These are phyloP conservation scores for Paraphaeosphaeria sporulosa DNA, from an alignment of 2,329 filamentous ascomycete genomes.

Conservation along the genomic window DNA sequence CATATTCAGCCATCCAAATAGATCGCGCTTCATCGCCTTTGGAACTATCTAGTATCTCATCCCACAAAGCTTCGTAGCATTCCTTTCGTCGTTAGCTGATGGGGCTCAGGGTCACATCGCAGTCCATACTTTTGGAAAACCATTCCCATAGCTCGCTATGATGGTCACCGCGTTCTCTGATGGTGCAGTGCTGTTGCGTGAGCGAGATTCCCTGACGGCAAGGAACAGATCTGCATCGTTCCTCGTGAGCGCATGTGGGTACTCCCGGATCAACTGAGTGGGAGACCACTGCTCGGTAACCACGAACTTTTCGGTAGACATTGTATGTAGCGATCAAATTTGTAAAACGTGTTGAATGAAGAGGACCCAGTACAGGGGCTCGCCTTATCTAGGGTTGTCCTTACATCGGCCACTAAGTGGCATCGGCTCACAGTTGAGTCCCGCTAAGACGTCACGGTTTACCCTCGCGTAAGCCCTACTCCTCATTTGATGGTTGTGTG, in stretches of 20 bases:
- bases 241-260: conserved; percentile 21
- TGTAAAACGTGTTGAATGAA: neutral
- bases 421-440: neutral
- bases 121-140: conserved; percentile 25
- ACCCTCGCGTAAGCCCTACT: neutral
- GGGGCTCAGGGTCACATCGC: neutral
- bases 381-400: neutral
- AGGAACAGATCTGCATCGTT: conserved; percentile 23
- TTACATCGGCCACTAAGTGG: neutral
- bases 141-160: conserved; percentile 29
- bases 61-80: conserved; percentile 29
- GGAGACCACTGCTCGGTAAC: conserved; percentile 28
- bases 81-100: conserved; percentile 17
- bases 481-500: neutral
- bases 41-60: conserved; percentile 21
- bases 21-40: conserved; percentile 19
- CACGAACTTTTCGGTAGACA: conserved; percentile 17
- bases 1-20: conserved; percentile 28
- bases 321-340: neutral
- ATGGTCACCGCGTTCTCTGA: conserved; percentile 22
- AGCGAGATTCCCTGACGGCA: conserved; percentile 29
- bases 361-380: neutral
- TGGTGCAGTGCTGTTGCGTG: conserved; percentile 1
- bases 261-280: conserved; percentile 27
- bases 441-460: neutral